Conservation (phyloP, 164 flowering plant genomes). For the Saururus chinensis region DNA sequence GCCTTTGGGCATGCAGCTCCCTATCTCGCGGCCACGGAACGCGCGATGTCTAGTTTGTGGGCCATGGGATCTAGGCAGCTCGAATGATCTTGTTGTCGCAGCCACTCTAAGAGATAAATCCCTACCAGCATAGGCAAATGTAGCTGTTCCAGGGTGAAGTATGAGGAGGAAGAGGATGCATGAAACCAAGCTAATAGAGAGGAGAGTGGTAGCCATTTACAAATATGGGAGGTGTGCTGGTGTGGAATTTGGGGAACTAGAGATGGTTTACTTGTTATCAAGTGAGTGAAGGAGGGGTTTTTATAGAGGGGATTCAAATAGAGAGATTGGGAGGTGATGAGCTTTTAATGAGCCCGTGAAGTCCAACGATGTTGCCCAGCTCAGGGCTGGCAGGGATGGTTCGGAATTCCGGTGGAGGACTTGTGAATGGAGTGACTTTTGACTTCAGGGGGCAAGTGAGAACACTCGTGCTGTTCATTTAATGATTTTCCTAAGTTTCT, state of each 20-base stretch:
- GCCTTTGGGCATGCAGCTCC: constrained; percentile 63
- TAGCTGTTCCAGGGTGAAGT: constrained; percentile 3
- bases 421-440: constrained; percentile 5
- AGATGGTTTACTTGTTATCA: constrained; percentile 1
- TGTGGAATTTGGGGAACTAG: not conserved
- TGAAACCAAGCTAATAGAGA: not conserved
- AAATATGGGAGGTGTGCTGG: not conserved
- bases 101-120: constrained; percentile 5
- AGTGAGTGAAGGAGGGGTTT: not conserved
- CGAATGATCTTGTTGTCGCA: not conserved
- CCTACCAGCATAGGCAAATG: constrained; percentile 9
- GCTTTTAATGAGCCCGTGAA: constrained; percentile 37
- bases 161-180: constrained; percentile 15
- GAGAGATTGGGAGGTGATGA: not conserved
- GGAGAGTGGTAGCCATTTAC: constrained; percentile 1
- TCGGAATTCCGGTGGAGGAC: constrained; percentile 4
- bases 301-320: not conserved
- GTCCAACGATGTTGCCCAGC: constrained; percentile 16
- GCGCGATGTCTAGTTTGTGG: constrained; percentile 7
- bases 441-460: constrained; percentile 9
- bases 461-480: constrained; percentile 14
- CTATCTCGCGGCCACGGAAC: constrained; percentile 23
- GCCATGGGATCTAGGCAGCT: not conserved
- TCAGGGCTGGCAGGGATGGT: constrained; percentile 17
- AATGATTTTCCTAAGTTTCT: not conserved